Evolutionary conservation across 2,329 filamentous ascomycete species (phyloP), one percentile per base, ranked within the genome.

Genomic region (Ceratocystis harringtonii): DNA sequence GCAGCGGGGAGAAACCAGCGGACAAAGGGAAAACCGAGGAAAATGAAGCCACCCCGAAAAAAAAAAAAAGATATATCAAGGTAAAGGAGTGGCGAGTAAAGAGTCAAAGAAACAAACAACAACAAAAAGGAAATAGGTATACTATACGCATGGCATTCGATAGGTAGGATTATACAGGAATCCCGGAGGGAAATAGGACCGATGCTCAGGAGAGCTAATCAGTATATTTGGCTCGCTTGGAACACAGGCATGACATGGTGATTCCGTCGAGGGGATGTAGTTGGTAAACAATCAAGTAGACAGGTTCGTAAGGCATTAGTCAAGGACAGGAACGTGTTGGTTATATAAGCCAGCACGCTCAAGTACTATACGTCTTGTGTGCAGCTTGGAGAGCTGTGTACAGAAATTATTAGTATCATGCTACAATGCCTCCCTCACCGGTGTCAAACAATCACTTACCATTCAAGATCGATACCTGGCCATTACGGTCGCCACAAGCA

Each of bases 401-500:
- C 48, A 63, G 10, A 30, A 58, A 64, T 48, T 68, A 52, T 65
- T 63, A 65, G 62, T 25, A 36, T 52, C n/a, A 43, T 17, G 22
- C 22, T 25, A 63, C 62, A 32, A 41, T 41, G 36, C 12, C 10
- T 28, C 28, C 28, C 28, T 41, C 10, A 10, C 10, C 36, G 36
- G 4, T 17, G 25, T 10, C 12, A 62, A 17, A 19, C 1, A 22
- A 64, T 44, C 28, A 78, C 81, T 77, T 74, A 84, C 81, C 77
- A 61, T 78, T 74, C 64, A 87, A 72, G 43, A 84, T 76, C 65
- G 78, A 78, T 66, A 77, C 72, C 74, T 87, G 84, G 12, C 83
- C 81, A 30, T 77, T 74, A 65, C 83, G 78, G 72, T 85, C 83
- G 73, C 83, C 83, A 69, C 84, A 87, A 25, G 84, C 84, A 70